Base-by-base conservation (phyloP, 345 rosid species). In the Moricandia moricandioides region DNA sequence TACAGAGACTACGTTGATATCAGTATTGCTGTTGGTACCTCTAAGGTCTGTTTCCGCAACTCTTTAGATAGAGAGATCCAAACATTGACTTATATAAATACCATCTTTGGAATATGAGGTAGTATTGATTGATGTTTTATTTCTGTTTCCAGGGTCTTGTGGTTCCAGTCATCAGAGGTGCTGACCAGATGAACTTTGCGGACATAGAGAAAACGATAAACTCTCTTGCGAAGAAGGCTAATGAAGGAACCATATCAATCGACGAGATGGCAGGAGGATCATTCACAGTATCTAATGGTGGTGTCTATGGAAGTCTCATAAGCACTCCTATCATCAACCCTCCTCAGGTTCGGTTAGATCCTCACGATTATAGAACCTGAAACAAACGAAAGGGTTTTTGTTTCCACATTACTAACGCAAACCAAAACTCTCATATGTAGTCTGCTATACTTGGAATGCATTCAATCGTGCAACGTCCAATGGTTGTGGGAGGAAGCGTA, bases 221-320 rank as follows among this genome's bases (percentile, higher is more conserved):
- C 81, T 78, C 86, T 37, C 92, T 94, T 62, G 98, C 97, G 12
- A 94, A 85, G 84, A 94, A 91, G 81, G 98, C 98, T 72, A 88
- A 35, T 75, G 92, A 88, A 75, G 98, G 98, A 29, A 83, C 97
- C 24, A 88, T 94, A 51, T 94, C 98, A 68, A 94, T 94, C 30
- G 98, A 94, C 76, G 98, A 94, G 80, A 94, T 94, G 98, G 97
- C 98, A 49, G 98, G 98, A 63, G 98, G 98, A 39, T 82, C 98
- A 56, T 91, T 94, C 82, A 94, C 97, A n/a, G 56, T 79, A 62
- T 79, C 82, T 2, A 79, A 79, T 51, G 82, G 82, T 65, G 82
- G 82, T 74, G 98, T 94, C 65, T 91, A 94, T 59, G 98, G 98
- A 76, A 94, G 98, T 79, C 97, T 94, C 29, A 52, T 94, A 75